Base-by-base conservation (phyloP, 1,284 basidiomycete genomes). In the Austropuccinia psidii region DNA sequence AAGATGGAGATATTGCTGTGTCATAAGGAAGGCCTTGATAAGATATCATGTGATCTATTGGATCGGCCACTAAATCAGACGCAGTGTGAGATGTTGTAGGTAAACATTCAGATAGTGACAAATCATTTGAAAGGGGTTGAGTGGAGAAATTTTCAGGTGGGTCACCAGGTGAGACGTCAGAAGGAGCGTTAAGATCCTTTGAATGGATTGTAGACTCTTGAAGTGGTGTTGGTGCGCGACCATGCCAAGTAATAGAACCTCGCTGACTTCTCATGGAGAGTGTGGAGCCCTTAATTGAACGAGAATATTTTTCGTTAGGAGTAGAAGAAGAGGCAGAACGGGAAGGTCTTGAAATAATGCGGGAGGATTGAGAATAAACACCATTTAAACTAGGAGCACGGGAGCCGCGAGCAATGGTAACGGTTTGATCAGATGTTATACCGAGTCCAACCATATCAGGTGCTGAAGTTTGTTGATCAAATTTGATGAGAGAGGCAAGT, bases 391-490 rank as follows among this genome's bases (percentile, higher is more conserved):
- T 43, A 24, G 52, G 37, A 70, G 67, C 55, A 41, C 39, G 47
- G 39, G 57, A 54, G 43, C 19, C 27, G 43, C 29, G 55, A 2
- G n/a, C 29, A n/a, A 61, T 8, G 45, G 70, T 55, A 27, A 77
- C 74, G 91, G 55, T 62, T 60, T 58, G 31, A 58, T 75, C 75
- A 17, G 74, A 72, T 8, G 74, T 75, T 33, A 75, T 75, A 47
- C 75, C 75, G 7, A 75, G 55, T n/a, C 75, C 75, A 55, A 75
- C 64, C 47, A 62, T 60, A 37, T 60, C 60, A n/a, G n/a, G n/a
- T n/a, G n/a, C n/a, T n/a, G n/a, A n/a, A 27, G 52, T 75, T 95
- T 86, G 41, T 60, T 70, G 52, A 27, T 61, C 68, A 1, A 70
- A 33, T 17, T 60, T 49, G n/a, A 70, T 70, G 24, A 70, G 35